phyloP scores from a whole-genome alignment of 2,329 filamentous ascomycete genomes.

The Phyllosticta citribraziliensis region DNA sequence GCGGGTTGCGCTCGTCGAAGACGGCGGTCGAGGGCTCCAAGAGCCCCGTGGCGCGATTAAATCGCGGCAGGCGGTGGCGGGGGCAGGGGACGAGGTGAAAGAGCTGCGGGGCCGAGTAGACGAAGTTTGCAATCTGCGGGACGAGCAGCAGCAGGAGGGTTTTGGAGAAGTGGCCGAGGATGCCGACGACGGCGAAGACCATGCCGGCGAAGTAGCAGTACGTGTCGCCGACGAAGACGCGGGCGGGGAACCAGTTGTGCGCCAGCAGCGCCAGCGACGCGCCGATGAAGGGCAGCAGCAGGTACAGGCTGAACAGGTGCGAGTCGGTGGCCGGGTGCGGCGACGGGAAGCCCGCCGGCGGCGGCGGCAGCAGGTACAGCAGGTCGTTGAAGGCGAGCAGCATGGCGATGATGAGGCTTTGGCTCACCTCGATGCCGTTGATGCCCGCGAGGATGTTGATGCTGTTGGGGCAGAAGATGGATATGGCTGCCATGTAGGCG shows the following conservation, averaged over 20 bases:
- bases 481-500: slow-evolving; percentile 88
- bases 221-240: slow-evolving; percentile 94
- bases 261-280: slow-evolving; percentile 76
- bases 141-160: slow-evolving; percentile 83
- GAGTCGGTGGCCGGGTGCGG: slow-evolving; percentile 92
- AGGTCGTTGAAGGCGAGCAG: slow-evolving; percentile 79
- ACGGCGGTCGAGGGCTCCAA: slow-evolving; percentile 78
- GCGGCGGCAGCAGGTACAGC: slow-evolving; percentile 67
- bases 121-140: slow-evolving; percentile 92
- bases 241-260: slow-evolving; percentile 94
- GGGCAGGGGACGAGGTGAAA: slow-evolving; percentile 87
- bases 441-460: slow-evolving; percentile 99
- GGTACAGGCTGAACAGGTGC: slow-evolving; percentile 90
- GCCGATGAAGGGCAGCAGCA: slow-evolving; percentile 87
- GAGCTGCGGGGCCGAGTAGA: slow-evolving; percentile 86
- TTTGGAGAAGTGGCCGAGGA: slow-evolving; percentile 96
- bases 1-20: slow-evolving; percentile 52
- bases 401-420: slow-evolving; percentile 81
- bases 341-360: slow-evolving; percentile 47
- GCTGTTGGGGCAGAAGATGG: slow-evolving; percentile 96
- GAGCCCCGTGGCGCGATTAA: slow-evolving; percentile 75
- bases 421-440: slow-evolving; percentile 93
- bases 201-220: slow-evolving; percentile 99
- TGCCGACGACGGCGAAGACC: slow-evolving; percentile 95
- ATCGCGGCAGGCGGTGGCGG: slow-evolving; percentile 79